phyloP scores from a whole-genome alignment of 208 protist species.

The Leishmania arabica region DNA sequence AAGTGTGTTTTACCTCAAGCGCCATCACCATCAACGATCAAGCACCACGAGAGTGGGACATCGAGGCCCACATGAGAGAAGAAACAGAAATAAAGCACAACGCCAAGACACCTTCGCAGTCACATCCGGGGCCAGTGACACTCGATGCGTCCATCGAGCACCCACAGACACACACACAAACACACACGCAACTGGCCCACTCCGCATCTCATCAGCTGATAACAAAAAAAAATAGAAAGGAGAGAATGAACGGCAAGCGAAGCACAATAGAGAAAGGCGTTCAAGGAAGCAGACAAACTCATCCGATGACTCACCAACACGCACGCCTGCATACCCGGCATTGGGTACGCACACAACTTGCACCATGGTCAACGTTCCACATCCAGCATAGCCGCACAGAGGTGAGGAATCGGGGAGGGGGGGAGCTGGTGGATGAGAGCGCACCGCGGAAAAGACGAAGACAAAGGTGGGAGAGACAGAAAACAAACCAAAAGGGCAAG shows the following conservation, averaged over 20 bases:
- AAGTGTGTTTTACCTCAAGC: no score
- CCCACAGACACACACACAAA: no score
- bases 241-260: background rate
- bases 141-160: no score
- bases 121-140: no score
- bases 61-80: no score
- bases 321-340: background rate
- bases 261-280: background rate
- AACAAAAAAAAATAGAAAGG: background rate
- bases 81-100: no score
- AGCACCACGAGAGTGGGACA: no score
- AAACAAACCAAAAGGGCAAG: background rate
- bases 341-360: background rate
- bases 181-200: background rate
- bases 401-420: background rate
- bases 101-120: no score
- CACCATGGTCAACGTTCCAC: background rate
- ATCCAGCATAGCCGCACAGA: background rate
- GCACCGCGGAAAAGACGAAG: conserved; percentile 8
- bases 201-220: background rate
- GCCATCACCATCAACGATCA: no score
- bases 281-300: background rate
- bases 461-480: background rate
- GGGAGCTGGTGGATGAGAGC: background rate
- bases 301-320: background rate